These are phyloP conservation scores for Candida cerambycidarum DNA, from an alignment of 805 yeast genomes.

Conservation along the genomic window DNA sequence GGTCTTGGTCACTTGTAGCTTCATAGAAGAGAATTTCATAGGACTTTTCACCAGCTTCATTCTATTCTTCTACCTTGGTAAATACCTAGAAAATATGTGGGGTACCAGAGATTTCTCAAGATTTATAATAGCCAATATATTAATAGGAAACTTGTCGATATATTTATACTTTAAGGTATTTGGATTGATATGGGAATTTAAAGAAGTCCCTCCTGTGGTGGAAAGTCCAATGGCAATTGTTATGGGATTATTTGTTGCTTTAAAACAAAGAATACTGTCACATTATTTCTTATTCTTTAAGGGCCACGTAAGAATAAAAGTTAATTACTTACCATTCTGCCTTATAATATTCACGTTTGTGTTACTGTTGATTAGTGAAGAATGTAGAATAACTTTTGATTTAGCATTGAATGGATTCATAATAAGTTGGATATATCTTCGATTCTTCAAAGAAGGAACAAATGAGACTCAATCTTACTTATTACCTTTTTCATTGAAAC, in stretches of 20 bases:
- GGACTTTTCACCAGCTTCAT: slow-evolving; percentile 37
- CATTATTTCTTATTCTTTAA: slow-evolving; percentile 52
- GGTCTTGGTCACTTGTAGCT: slow-evolving; percentile 48
- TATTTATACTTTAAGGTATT: slow-evolving; percentile 25
- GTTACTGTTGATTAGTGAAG: slow-evolving; percentile 25
- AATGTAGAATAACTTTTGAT: slow-evolving; percentile 24
- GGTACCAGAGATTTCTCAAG: slow-evolving; percentile 51
- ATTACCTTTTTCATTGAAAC: slow-evolving; percentile 30
- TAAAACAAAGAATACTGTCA: slow-evolving; percentile 66
- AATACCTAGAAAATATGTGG: slow-evolving; percentile 68
- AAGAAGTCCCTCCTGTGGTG: slow-evolving; percentile 42
- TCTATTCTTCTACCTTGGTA: slow-evolving; percentile 52
- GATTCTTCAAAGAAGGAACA: slow-evolving; percentile 41
- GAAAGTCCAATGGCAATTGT: slow-evolving; percentile 57
- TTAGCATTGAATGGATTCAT: slow-evolving; percentile 32
- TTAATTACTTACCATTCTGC: slow-evolving; percentile 40
- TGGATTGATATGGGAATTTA: slow-evolving; percentile 15
- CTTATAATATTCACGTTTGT: slow-evolving; percentile 23
- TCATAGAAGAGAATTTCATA: slow-evolving; percentile 46
- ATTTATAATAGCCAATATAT: slow-evolving; percentile 41
- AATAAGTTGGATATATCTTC: slow-evolving; percentile 39
- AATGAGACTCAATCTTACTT: slow-evolving; percentile 45
- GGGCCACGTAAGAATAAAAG: slow-evolving; percentile 45
- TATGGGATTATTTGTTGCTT: slow-evolving; percentile 60
- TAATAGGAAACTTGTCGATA: slow-evolving; percentile 35